phyloP scores from a whole-genome alignment of 768 basidiomycete species.

The Phylloporus rhodoxanthus region DNA sequence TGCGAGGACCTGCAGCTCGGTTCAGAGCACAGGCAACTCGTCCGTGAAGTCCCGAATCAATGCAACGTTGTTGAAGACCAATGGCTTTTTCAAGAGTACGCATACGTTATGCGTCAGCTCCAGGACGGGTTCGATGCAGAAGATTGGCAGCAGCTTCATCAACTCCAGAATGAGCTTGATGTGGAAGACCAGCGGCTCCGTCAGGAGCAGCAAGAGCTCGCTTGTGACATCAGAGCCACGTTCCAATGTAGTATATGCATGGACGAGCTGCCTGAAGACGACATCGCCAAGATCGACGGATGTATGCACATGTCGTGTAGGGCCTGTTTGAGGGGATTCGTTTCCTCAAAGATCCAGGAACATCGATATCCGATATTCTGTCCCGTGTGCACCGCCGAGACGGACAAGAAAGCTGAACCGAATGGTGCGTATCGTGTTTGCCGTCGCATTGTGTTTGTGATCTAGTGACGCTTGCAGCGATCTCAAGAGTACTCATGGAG shows the following conservation, averaged over 20 bases:
- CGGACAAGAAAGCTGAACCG: conserved; percentile 20
- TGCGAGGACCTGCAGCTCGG: conserved; percentile 32
- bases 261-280: conserved; percentile 31
- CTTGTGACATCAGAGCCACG: conserved; percentile 21
- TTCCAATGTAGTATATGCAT: conserved; percentile 53
- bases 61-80: conserved; percentile 31
- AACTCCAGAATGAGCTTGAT: conserved; percentile 36
- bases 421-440: conserved; percentile 8
- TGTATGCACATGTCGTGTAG: conserved; percentile 55
- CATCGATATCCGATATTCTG: conserved; percentile 56
- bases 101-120: conserved; percentile 2
- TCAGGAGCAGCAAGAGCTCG: conserved; percentile 29
- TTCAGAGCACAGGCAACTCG: conserved; percentile 23
- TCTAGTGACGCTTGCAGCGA: conserved; percentile 25
- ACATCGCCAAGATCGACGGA: conserved; percentile 34
- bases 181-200: conserved; percentile 36
- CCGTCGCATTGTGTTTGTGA: background rate
- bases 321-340: conserved; percentile 41
- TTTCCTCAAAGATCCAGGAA: conserved; percentile 43
- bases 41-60: conserved; percentile 26
- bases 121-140: conserved; percentile 41
- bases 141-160: conserved; percentile 23
- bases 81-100: conserved; percentile 29
- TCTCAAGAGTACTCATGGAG: conserved; percentile 37
- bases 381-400: conserved; percentile 43